Percentiles rank a stretch among this genome's conserved stretches.
phyloP scores from a whole-genome alignment of 208 protist genomes.

The Trypanosoma mega region DNA sequence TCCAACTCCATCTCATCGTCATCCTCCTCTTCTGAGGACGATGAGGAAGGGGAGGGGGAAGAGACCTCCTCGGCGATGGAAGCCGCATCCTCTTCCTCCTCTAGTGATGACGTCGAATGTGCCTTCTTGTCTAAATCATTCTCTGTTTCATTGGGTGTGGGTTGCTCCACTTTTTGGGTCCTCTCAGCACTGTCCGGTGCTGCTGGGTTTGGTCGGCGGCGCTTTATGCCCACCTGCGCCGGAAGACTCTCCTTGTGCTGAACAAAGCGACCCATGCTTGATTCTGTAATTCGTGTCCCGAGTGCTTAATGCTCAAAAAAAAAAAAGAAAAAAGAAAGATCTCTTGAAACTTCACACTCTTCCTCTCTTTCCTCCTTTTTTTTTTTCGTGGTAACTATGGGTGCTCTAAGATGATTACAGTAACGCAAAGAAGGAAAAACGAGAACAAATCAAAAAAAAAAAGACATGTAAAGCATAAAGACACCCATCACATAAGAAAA shows the following conservation, averaged over 20 bases:
- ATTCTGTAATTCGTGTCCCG: too few relatives aligned
- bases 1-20: constrained; percentile 42
- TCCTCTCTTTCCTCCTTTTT: too few relatives aligned
- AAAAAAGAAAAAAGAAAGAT: too few relatives aligned
- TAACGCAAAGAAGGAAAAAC: too few relatives aligned
- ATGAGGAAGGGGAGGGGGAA: too few relatives aligned
- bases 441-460: constrained; percentile 7
- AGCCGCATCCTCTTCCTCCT: background rate
- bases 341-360: too few relatives aligned
- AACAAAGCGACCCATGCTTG: constrained; percentile 21
- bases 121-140: background rate
- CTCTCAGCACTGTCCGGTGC: background rate
- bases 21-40: constrained; percentile 33
- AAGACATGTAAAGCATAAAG: constrained; percentile 6
- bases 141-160: background rate
- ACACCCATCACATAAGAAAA: background rate
- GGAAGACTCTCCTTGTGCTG: constrained; percentile 68
- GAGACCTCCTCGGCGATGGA: too few relatives aligned
- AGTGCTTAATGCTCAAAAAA: too few relatives aligned
- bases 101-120: too few relatives aligned
- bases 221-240: constrained; percentile 55
- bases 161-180: background rate
- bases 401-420: too few relatives aligned
- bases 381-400: too few relatives aligned
- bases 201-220: constrained; percentile 37